Base-by-base conservation (phyloP, 345 rosid species). In the Excoecaria agallocha region DNA sequence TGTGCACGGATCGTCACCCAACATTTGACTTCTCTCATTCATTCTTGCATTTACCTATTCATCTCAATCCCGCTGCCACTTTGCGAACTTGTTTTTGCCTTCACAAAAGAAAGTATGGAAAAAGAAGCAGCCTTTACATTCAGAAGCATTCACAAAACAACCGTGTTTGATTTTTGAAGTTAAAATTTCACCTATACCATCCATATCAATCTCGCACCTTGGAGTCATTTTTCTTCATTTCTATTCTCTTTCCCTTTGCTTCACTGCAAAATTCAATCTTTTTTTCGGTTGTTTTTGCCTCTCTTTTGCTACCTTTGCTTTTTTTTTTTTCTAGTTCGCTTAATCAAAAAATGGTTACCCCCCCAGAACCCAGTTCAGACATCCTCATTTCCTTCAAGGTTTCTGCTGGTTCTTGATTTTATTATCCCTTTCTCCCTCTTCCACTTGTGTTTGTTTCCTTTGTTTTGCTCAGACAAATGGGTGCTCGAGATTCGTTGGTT, bases 391-490 rank as follows among this genome's bases (percentile, higher is more conserved):
- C 46, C 59, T 60, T 62, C 1, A 66, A 66, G 81, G 70, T 20
- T 55, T 78, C 66, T 7, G 43, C 22, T 73, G 68, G 48, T 64
- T 79, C 74, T 69, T 72, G 56, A 71, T 69, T 52, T 6, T 50
- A 8, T 25, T 45, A 0, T 35, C 65, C 3, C 74, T 5, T 65
- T 39, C 69, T 75, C 66, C 63, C 39, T 22, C 35, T 39, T 43
- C 35, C 11, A 19, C 35, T 35, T 37, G 0, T 60, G 16, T 13
- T 61, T 63, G 12, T 25, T 60, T 8, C 43, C 24, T 51, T 45
- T 25, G 13, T 8, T n/a, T 61, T 46, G 9, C 37, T 70, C 22
- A 63, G 76, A 68, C 73, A 72, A 73, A 92, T 92, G 97, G 88
- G 76, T 78, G 51, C 72, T 59, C 85, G 25, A 24, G 78, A 70